Evolutionary conservation across 768 basidiomycete genomes (phyloP), one percentile per base, ranked within the genome.

Genomic region (Lentinus brumalis): DNA sequence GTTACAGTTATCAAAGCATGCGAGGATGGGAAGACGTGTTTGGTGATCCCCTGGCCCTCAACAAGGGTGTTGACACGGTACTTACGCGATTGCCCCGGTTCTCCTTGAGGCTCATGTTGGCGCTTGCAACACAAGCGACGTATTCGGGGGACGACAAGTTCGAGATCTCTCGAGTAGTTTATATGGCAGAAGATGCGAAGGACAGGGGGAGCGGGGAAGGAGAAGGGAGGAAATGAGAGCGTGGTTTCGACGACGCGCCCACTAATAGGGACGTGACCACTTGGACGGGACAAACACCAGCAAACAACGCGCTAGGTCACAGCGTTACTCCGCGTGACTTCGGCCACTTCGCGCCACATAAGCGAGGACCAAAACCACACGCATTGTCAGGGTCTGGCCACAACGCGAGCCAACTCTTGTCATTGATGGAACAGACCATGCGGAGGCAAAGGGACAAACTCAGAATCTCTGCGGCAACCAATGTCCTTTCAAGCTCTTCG

Each of bases 381-480:
- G 9, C 42, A 44, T 6, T 35, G 35, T 35, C 35, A 35, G 35
- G 35, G 35, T 11, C 35, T 11, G 21, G 21, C 21, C 21, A 26
- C 21, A 26, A 26, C 21, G 21, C 21, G 21, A 26, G 21, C 21
- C 21, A 26, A 26, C 21, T 26, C 21, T 26, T 26, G 21, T 26
- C 21, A 26, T 26, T 26, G 21, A 26, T 26, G 21, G 21, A 26
- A 26, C 21, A 26, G 21, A 26, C 21, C 21, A 26, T 26, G 21
- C 21, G 21, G 21, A 26, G 21, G 35, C 53, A 12, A 46, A 16
- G 14, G 8, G 50, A 26, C 39, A 16, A 8, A 45, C 6, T 70
- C 74, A 89, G 44, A 84, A 74, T 60, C 76, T 81, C 57, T 86
- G 83, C 0, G 86, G 89, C 29, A 79, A 74, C 90, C 90, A 92